phyloP scores from a whole-genome alignment of 2,329 filamentous ascomycete species.

The Talaromyces sp. region DNA sequence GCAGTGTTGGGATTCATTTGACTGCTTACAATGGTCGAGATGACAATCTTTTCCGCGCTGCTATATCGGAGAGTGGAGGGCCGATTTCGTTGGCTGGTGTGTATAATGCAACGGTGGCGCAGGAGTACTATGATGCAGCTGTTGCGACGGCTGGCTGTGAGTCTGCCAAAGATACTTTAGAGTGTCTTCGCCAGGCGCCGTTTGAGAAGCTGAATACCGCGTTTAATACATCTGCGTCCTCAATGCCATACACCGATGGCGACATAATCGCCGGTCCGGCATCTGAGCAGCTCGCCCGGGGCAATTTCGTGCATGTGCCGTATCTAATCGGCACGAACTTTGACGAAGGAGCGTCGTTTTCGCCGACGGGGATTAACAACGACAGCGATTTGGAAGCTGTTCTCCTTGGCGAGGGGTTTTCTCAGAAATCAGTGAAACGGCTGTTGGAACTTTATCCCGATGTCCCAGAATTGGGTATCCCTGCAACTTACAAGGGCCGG shows the following conservation, averaged over 20 bases:
- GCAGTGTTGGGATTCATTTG: slow-evolving; percentile 73
- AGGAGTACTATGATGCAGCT: slow-evolving; percentile 33
- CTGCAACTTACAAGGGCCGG: slow-evolving; percentile 1
- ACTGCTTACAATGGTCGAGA: slow-evolving; percentile 65
- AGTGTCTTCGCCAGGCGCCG: slow-evolving; percentile 58
- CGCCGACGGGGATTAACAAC: slow-evolving; percentile 5
- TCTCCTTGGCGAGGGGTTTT: background rate
- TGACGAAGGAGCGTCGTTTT: slow-evolving; percentile 71
- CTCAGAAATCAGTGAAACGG: background rate
- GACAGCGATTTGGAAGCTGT: slow-evolving; percentile 1
- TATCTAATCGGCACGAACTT: slow-evolving; percentile 70
- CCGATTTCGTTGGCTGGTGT: slow-evolving; percentile 59
- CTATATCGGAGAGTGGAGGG: slow-evolving; percentile 70
- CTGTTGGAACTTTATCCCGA: slow-evolving; percentile 6
- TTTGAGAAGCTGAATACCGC: slow-evolving; percentile 55
- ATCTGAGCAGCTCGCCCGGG: slow-evolving; percentile 48
- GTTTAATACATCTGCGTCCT: slow-evolving; percentile 2
- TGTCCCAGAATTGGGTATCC: slow-evolving; percentile 3
- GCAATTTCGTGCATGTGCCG: slow-evolving; percentile 56
- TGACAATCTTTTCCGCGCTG: slow-evolving; percentile 70
- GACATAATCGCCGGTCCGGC: slow-evolving; percentile 56
- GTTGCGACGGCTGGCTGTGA: slow-evolving; percentile 36
- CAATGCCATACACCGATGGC: slow-evolving; percentile 45
- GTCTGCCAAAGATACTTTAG: slow-evolving; percentile 37
- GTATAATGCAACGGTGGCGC: slow-evolving; percentile 55